Base-by-base conservation (phyloP, 768 basidiomycete genomes). In the Favolaschia claudopus region DNA sequence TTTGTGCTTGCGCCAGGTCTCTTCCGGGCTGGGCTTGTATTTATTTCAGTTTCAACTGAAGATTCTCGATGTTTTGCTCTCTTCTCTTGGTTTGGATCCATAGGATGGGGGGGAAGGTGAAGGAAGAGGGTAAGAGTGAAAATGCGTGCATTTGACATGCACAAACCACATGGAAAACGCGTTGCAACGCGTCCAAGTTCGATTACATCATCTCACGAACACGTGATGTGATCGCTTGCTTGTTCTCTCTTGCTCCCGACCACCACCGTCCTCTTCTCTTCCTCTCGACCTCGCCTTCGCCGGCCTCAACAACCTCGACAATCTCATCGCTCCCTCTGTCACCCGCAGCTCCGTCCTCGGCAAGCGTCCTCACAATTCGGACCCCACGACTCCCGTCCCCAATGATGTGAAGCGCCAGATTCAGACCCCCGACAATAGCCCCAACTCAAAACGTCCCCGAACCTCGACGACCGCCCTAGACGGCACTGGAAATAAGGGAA, bases 401-500 rank as follows among this genome's bases (percentile, higher is more conserved):
- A 60, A 71, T 70, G 65, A 70, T 67, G 63, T 74, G 67, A 75
- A 78, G 66, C 74, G 75, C 59, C 65, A 72, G 70, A 78, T 83
- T 28, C 81, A 78, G 61, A 87, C 88, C 0, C 88, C 89, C 7
- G 86, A 89, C 60, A 74, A 78, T 28, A 86, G 85, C 8, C 89
- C 89, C 19, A 84, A 82, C 65, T 77, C 83, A 32, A 92, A 92
- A 75, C 88, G 90, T 51, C 74, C 81, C 39, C 82, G 85, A 49
- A 84, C 80, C 17, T 79, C 82, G 15, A 68, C 70, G 15, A 72
- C 71, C 6, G 59, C 70, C 29, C 51, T 80, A 19, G 87, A 88
- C 59, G 84, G 81, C 37, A 84, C 86, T 47, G 77, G 79, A 22
- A 92, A 92, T 72, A 92, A 92, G 77, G 90, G 91, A 72, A 92